Conservation (phyloP, 257 asterid genomes). For the Solanum lycopersicoides region DNA sequence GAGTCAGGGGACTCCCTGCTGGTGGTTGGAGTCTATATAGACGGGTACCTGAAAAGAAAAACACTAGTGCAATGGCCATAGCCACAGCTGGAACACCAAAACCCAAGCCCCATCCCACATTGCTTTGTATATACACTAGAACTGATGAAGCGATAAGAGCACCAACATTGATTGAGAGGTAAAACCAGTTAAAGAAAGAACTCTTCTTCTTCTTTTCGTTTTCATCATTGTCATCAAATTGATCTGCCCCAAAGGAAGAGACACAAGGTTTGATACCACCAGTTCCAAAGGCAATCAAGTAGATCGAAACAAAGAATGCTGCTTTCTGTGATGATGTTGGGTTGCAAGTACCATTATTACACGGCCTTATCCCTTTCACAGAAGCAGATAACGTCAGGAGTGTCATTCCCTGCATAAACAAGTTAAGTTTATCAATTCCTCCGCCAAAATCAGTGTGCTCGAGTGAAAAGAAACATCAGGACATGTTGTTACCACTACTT, state of each 20-base stretch:
- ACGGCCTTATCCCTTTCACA: constrained; percentile 51
- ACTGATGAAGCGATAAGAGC: constrained; percentile 78
- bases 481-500: not conserved
- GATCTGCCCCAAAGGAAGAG: constrained; percentile 89
- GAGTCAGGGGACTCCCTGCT: constrained; percentile 81
- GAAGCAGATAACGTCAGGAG: constrained; percentile 70
- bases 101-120: constrained; percentile 94
- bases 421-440: not conserved
- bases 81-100: constrained; percentile 79
- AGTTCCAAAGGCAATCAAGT: constrained; percentile 76
- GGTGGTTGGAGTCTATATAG: constrained; percentile 64
- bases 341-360: constrained; percentile 28
- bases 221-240: constrained; percentile 68
- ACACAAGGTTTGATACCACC: constrained; percentile 98
- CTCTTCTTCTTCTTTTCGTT: constrained; percentile 59
- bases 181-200: constrained; percentile 86
- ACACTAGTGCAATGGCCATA: constrained; percentile 62
- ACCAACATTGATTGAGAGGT: constrained; percentile 75
- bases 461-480: not conserved
- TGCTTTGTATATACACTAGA: constrained; percentile 78
- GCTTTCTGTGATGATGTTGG: constrained; percentile 45
- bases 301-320: constrained; percentile 34
- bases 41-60: constrained; percentile 51
- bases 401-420: constrained; percentile 59
- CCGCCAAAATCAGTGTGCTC: not conserved